Base-by-base conservation (phyloP, 495 filamentous ascomycete species). In the Melanomma pulvis-pyrius region DNA sequence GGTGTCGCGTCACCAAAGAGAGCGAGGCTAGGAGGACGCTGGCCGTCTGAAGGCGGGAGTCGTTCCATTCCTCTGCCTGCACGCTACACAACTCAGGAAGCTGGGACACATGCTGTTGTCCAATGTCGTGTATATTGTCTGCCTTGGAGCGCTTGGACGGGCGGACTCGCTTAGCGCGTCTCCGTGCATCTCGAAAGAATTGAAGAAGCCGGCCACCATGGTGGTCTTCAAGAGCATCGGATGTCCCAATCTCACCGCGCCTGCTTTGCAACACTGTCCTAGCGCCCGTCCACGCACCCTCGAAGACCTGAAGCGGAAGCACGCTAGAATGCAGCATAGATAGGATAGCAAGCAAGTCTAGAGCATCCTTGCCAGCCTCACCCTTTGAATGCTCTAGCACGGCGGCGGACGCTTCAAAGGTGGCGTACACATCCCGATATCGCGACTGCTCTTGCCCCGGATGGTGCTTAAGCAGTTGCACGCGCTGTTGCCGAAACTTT, bases 11-110 rank as follows among this genome's bases (percentile, higher is more conserved):
- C 13, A 65, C 19, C 48, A 50, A 17, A 2, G 48, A 50, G 25
- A 50, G 48, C 19, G 48, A 50, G 7, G 4, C 48, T 30, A 76
- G 73, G 49, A 71, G 49, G 54, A 61, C 53, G 49, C 26, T 70
- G 8, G 75, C 74, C 47, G 70, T 53, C 12, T 17, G 54, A 12
- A 77, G 62, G 53, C 71, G 74, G 50, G 57, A 75, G 41, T 49
- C 7, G 39, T 76, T 69, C 74, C 72, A 74, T 52, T 62, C 30
- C 32, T 72, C 52, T 25, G 32, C 32, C 12, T 68, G 56, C 26
- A 44, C 13, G 7, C 12, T 13, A 75, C 30, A 34, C n/a, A 76
- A 65, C 17, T 52, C 36, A 12, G 74, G 74, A 28, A 76, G 50
- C 25, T 63, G 60, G 15, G 70, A 70, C 19, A 74, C 47, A 36